Evolutionary conservation across 139 green algal species (phyloP).

Genomic region (Coelastrella sp.): DNA sequence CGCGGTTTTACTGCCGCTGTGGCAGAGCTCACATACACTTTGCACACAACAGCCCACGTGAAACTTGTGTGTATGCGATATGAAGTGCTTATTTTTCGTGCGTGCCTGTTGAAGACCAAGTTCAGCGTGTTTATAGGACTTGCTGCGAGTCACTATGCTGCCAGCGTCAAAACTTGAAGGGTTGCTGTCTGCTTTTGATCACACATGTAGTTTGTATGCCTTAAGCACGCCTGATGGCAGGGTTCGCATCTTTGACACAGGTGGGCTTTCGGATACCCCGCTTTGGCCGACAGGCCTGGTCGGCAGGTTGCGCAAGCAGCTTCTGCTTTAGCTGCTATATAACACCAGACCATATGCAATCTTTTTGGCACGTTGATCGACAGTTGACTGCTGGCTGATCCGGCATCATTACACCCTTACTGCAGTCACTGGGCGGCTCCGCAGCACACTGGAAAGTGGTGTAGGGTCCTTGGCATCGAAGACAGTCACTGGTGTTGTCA

Average conservation of each 20-base stretch:
- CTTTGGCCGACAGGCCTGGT: constrained; percentile 25
- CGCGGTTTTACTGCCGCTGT: background rate
- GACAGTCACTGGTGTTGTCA: background rate
- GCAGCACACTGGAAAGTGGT: constrained; percentile 14
- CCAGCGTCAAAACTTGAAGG: constrained; percentile 16
- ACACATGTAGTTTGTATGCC: background rate
- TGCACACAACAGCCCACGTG: no score
- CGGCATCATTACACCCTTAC: no score
- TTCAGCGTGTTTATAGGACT: no score
- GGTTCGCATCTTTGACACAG: constrained; percentile 55
- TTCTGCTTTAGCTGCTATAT: no score
- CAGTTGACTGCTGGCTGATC: background rate
- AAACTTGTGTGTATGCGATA: no score
- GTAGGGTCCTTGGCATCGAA: constrained; percentile 4
- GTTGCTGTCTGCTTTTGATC: constrained; percentile 15
- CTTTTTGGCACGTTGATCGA: background rate
- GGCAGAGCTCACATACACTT: background rate
- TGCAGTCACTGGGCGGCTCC: constrained; percentile 42
- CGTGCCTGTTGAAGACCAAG: no score
- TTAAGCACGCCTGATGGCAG: constrained; percentile 48
- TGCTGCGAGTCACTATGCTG: no score
- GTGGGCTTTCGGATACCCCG: constrained; percentile 16
- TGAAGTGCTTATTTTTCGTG: no score
- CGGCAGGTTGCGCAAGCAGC: background rate
- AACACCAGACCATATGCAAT: no score